Evolutionary conservation across 192 early-diverging fungal species (phyloP), one percentile per base, ranked within the genome.

Genomic region (Coemansia sp.): DNA sequence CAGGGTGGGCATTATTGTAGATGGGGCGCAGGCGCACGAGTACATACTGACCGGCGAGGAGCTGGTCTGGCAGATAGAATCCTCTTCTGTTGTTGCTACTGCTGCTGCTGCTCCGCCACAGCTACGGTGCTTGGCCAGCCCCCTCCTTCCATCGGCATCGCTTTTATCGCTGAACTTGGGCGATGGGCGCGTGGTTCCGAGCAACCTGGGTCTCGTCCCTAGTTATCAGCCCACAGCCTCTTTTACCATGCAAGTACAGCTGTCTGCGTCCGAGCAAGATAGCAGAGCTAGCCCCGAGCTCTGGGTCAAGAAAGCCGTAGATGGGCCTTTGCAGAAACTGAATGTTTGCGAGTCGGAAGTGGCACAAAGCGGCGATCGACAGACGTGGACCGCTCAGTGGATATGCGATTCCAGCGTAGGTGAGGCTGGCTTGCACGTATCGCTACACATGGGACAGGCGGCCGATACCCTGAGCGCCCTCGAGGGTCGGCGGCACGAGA

Each of bases 1-100:
- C 51, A 54, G 51, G 51, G 51, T 54, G 31, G 56, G 56, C 12
- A 59, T 65, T 25, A 41, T 75, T 36, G 58, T 65, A 29, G 62
- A 42, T 32, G 64, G 64, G 12, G 59, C 38, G 59, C 68, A 59
- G 41, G 47, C 54, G 36, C 63, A 76, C 63, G 63, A 66, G 36
- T 76, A 70, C 45, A 69, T 35, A 25, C 35, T 62, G 6, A 19
- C 49, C 2, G 49, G 22, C 0, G 36, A 41, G 3, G 36, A 60
- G 40, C 54, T 9, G 4, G 40, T 45, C 12, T 75, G 73, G 73
- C 59, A 27, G 12, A 24, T 75, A 51, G 56, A 42, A 35, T 31
- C 41, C 3, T n/a, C n/a, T 7, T 54, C 56, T 4, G 40, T 5
- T 10, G 37, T 14, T 41, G 11, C 60, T 29, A 45, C 19, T 4